Evolutionary conservation across 345 rosid species (phyloP).

Genomic region (Punica granatum): DNA sequence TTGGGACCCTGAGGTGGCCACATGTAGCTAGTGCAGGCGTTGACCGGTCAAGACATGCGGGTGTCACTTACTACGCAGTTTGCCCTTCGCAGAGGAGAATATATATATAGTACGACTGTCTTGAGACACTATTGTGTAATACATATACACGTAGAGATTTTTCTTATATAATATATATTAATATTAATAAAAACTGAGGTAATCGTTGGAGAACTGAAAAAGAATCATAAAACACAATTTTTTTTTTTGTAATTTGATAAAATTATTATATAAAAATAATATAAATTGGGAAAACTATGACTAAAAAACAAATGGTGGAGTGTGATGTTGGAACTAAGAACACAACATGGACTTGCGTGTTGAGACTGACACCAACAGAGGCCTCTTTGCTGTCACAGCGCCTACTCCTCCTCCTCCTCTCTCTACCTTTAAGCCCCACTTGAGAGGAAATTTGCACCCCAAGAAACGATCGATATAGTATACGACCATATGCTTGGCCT

Average conservation of each 20-base stretch:
- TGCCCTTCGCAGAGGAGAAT: too few species aligned
- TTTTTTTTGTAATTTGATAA: too few species aligned
- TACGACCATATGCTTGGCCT: too few species aligned
- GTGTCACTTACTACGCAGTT: too few species aligned
- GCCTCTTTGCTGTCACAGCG: slow-evolving; percentile 16
- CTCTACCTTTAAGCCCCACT: too few species aligned
- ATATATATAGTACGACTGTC: not conserved
- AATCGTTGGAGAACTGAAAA: not conserved
- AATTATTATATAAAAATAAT: too few species aligned
- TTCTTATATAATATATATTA: too few species aligned
- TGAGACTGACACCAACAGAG: slow-evolving; percentile 27
- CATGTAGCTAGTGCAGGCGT: not conserved
- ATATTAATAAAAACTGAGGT: not conserved
- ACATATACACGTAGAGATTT: too few species aligned
- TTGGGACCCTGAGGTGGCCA: not conserved
- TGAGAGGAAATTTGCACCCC: not conserved
- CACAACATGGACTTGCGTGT: slow-evolving; percentile 24
- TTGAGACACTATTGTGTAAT: too few species aligned
- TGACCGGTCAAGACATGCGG: not conserved
- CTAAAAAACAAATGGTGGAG: not conserved
- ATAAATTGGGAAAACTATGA: too few species aligned
- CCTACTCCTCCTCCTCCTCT: too few species aligned
- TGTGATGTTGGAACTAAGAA: slow-evolving; percentile 1
- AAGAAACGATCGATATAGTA: too few species aligned
- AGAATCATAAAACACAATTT: not conserved